Percentiles rank a stretch among this genome's conserved stretches.
Conservation (phyloP, 2,329 filamentous ascomycete species). For the Aspergillus costaricaensis region DNA sequence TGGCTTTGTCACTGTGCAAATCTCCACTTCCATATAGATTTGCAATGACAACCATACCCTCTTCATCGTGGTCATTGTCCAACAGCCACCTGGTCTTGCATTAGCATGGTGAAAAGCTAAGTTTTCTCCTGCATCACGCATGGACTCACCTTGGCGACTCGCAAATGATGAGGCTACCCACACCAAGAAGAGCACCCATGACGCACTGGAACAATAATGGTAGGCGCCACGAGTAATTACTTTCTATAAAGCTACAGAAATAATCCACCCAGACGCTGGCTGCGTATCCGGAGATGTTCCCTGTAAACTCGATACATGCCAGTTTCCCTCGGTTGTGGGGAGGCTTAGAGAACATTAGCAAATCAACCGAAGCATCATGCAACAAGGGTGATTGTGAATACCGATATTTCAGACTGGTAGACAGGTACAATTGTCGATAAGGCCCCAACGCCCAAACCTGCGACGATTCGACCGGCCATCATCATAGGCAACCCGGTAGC, state of each 20-base stretch:
- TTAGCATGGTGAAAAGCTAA: constrained; percentile 9
- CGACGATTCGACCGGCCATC: constrained; percentile 77
- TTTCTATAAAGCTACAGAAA: constrained; percentile 87
- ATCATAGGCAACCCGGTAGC: constrained; percentile 87
- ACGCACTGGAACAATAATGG: constrained; percentile 90
- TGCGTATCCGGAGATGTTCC: constrained; percentile 93
- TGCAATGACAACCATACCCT: constrained; percentile 96
- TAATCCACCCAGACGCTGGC: constrained; percentile 99
- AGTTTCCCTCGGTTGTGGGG: constrained; percentile 94
- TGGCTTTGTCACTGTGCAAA: constrained; percentile 87
- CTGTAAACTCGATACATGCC: constrained; percentile 96
- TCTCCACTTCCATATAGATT: constrained; percentile 96
- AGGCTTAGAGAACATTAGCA: constrained; percentile 51
- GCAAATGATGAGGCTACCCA: constrained; percentile 89
- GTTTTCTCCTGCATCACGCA: not conserved
- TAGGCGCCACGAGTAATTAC: constrained; percentile 83
- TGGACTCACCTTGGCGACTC: constrained; percentile 80
- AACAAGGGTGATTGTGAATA: constrained; percentile 19
- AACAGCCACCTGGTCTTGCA: constrained; percentile 74
- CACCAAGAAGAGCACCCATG: constrained; percentile 82
- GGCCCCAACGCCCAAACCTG: constrained; percentile 83
- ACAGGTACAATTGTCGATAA: constrained; percentile 90
- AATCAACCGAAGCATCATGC: not conserved
- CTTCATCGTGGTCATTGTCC: constrained; percentile 96
- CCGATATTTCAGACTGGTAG: constrained; percentile 90